Evolutionary conservation across 2,329 filamentous ascomycete genomes (phyloP).

Genomic region (Sporothrix variecibatus): DNA sequence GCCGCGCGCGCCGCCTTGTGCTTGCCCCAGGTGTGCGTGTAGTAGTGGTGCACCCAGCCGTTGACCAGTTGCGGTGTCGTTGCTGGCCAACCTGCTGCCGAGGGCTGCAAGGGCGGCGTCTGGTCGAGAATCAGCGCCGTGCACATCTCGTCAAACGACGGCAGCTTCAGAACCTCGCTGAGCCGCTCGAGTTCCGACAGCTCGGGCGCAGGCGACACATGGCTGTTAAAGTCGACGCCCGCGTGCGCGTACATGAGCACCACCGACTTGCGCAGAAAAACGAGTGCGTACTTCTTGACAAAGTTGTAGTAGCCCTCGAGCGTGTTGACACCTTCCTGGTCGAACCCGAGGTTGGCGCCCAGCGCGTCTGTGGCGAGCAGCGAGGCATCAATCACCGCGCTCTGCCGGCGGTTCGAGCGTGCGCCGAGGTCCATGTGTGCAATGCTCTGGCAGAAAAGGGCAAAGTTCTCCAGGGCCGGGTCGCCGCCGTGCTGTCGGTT

Average conservation of each 20-base stretch:
- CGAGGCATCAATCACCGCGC: conserved; percentile 35
- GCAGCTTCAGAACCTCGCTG: conserved; percentile 72
- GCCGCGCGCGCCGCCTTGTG: not conserved
- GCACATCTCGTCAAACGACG: conserved; percentile 78
- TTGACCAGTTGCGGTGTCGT: conserved; percentile 49
- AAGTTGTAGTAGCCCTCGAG: conserved; percentile 59
- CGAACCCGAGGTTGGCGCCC: conserved; percentile 51
- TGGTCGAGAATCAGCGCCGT: conserved; percentile 53
- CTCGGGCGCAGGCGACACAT: conserved; percentile 63
- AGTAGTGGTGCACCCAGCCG: conserved; percentile 72
- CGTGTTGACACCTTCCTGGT: conserved; percentile 56
- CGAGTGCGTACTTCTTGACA: conserved; percentile 80
- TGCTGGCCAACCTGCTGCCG: conserved; percentile 52
- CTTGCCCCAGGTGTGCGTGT: conserved; percentile 33
- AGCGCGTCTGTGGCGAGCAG: conserved; percentile 37
- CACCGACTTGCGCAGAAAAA: conserved; percentile 81
- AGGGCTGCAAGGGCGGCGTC: conserved; percentile 32
- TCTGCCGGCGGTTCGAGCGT: conserved; percentile 26
- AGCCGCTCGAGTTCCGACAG: conserved; percentile 81
- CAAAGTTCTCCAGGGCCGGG: conserved; percentile 55
- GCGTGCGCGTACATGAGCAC: conserved; percentile 86
- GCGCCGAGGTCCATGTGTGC: conserved; percentile 49
- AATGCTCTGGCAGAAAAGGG: conserved; percentile 55
- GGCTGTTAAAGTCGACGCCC: conserved; percentile 81
- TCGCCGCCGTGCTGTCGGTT: conserved; percentile 48